A percentile compares a stretch with the other conserved stretches of the same genome.
phyloP scores from a whole-genome alignment of 2,329 filamentous ascomycete species.

The Fusarium tuaranense region DNA sequence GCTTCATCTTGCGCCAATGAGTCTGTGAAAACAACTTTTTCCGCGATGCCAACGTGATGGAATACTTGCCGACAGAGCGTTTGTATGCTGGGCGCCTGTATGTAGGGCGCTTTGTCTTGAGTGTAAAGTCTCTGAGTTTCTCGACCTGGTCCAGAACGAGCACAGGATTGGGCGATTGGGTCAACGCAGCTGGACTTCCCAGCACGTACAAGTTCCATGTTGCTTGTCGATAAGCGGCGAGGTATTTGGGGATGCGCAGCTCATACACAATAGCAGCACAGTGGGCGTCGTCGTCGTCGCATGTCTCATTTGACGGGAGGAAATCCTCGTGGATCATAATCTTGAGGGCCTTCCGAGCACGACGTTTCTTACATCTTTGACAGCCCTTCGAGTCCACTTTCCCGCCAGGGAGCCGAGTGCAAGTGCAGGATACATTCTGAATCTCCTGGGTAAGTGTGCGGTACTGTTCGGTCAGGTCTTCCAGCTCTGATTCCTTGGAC shows the following conservation, averaged over 20 bases:
- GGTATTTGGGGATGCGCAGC: slow-evolving; percentile 60
- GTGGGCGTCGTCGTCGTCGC: background rate
- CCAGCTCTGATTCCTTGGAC: slow-evolving; percentile 9
- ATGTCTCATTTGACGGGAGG: slow-evolving; percentile 30
- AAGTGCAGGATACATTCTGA: slow-evolving; percentile 18
- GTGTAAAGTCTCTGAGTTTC: no score
- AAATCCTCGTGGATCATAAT: slow-evolving; percentile 40
- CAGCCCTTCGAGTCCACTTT: slow-evolving; percentile 12
- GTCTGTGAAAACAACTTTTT: slow-evolving; percentile 45
- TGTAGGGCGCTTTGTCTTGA: no score
- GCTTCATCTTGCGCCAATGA: slow-evolving; percentile 35
- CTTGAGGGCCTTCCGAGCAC: slow-evolving; percentile 23
- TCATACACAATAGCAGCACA: slow-evolving; percentile 60
- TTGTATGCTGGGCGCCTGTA: no score
- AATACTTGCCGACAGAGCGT: background rate
- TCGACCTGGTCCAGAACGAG: no score
- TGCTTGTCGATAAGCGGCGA: slow-evolving; percentile 47
- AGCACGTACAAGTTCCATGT: slow-evolving; percentile 26
- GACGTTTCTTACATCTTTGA: slow-evolving; percentile 23
- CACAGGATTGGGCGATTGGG: background rate
- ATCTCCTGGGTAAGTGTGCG: slow-evolving; percentile 27
- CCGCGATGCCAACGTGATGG: slow-evolving; percentile 37
- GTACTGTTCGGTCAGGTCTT: slow-evolving; percentile 12
- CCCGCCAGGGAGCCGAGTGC: slow-evolving; percentile 10
- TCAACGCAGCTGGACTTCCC: background rate